Conservation (phyloP, 805 yeast genomes). For the Wickerhamomyces bovis region DNA sequence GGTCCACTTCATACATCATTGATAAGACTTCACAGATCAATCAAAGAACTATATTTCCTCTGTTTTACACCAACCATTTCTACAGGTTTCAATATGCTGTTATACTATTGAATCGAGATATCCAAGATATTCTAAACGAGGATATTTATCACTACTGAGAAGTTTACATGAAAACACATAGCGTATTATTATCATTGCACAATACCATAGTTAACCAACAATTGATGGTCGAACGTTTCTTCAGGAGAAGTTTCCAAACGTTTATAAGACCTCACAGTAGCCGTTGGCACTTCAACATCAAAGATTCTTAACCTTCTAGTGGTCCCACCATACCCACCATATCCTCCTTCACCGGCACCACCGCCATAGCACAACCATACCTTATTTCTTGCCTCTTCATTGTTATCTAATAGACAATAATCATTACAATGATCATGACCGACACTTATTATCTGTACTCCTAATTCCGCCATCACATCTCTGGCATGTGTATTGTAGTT, state of each 20-base stretch:
- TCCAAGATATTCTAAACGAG: conserved; percentile 28
- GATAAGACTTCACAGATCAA: conserved; percentile 31
- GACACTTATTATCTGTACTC: conserved; percentile 68
- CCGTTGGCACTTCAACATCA: conserved; percentile 49
- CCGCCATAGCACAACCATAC: conserved; percentile 95
- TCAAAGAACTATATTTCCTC: conserved; percentile 30
- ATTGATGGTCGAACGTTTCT: conserved; percentile 35
- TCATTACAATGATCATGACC: conserved; percentile 98
- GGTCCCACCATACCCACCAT: conserved; percentile 88
- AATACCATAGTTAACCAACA: conserved; percentile 26
- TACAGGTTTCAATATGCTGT: conserved; percentile 36
- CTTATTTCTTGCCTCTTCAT: conserved; percentile 21
- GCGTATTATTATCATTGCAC: not conserved
- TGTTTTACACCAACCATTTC: conserved; percentile 33
- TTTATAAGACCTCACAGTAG: conserved; percentile 59
- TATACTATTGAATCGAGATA: conserved; percentile 29
- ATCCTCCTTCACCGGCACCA: conserved; percentile 91
- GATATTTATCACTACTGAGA: conserved; percentile 8
- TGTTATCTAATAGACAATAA: conserved; percentile 63
- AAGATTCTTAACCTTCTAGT: conserved; percentile 72
- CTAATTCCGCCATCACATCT: conserved; percentile 44
- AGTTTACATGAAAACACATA: conserved; percentile 2
- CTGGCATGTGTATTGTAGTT: conserved; percentile 62
- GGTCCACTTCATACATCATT: conserved; percentile 33
- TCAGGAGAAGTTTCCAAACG: conserved; percentile 53